Conservation (phyloP, 768 basidiomycete genomes). For the Macrolepiota fuliginosa region DNA sequence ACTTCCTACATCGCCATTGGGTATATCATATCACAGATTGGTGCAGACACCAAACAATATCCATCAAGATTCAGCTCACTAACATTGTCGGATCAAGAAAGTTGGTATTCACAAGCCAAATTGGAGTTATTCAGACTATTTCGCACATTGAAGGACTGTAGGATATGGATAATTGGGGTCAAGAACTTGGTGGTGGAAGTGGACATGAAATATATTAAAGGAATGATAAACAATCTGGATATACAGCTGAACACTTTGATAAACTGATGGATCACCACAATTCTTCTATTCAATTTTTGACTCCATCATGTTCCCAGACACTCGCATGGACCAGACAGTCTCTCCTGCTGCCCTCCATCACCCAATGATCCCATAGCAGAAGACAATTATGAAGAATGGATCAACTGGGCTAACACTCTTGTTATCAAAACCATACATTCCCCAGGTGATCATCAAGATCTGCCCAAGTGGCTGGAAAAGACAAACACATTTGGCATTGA, state of each 20-base stretch:
- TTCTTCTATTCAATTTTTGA: conserved; percentile 25
- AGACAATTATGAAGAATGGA: conserved; percentile 22
- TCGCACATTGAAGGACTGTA: conserved; percentile 16
- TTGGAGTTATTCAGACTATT: conserved; percentile 32
- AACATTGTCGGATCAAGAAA: conserved; percentile 18
- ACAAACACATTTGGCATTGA: conserved; percentile 5
- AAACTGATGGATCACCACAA: conserved; percentile 27
- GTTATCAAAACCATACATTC: not conserved
- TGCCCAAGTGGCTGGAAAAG: not conserved
- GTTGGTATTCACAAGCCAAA: conserved; percentile 29
- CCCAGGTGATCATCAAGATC: not conserved
- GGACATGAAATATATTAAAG: conserved; percentile 30
- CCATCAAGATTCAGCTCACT: conserved; percentile 21
- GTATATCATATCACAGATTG: conserved; percentile 16
- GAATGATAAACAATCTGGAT: conserved; percentile 31
- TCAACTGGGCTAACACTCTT: conserved; percentile 14
- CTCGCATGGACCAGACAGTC: conserved; percentile 16
- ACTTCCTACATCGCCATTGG: conserved; percentile 19
- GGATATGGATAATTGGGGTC: conserved; percentile 25
- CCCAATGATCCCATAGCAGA: conserved; percentile 8
- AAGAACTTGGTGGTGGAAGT: conserved; percentile 24
- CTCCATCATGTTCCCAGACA: conserved; percentile 22
- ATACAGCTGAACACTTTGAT: conserved; percentile 27
- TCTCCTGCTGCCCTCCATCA: conserved; percentile 17
- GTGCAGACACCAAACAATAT: conserved; percentile 10